phyloP scores from a whole-genome alignment of 2,329 filamentous ascomycete genomes.

The Trichoderma cornu-damae region DNA sequence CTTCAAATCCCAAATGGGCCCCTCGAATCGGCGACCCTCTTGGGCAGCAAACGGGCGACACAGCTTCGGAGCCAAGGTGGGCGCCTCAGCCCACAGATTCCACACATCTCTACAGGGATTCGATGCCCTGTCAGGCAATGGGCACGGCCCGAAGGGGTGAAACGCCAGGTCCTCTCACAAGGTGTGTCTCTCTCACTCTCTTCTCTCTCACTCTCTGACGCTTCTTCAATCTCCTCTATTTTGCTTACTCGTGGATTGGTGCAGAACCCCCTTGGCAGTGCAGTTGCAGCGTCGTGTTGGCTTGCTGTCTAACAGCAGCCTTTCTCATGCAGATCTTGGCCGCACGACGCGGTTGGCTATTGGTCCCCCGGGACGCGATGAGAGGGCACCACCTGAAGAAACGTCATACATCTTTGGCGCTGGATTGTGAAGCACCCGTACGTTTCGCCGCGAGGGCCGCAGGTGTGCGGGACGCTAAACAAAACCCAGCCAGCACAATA shows the following conservation, averaged over 20 bases:
- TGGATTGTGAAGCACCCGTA: neutral
- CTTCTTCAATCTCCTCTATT: neutral
- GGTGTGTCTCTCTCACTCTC: neutral
- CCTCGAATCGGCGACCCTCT: slow-evolving; percentile 13
- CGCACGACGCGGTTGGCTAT: neutral
- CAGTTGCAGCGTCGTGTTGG: neutral
- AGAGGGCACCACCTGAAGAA: neutral
- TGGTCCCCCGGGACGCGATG: neutral
- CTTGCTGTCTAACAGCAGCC: neutral
- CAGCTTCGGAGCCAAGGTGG: neutral
- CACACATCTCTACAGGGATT: slow-evolving; percentile 11
- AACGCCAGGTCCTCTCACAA: slow-evolving; percentile 1
- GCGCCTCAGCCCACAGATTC: slow-evolving; percentile 12
- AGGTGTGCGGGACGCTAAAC: neutral
- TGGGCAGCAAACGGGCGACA: slow-evolving; percentile 14
- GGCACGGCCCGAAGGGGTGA: slow-evolving; percentile 2
- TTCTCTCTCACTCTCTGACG: no score
- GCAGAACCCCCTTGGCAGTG: neutral
- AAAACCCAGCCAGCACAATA: neutral
- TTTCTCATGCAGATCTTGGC: neutral
- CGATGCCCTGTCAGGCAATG: slow-evolving; percentile 10
- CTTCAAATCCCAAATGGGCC: neutral
- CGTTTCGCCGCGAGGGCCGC: neutral
- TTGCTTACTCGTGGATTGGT: neutral
- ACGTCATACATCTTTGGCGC: neutral